Evolutionary conservation across 2,329 filamentous ascomycete species (phyloP), one percentile per base, ranked within the genome.

Genomic region (Tolypocladium endophyticum): DNA sequence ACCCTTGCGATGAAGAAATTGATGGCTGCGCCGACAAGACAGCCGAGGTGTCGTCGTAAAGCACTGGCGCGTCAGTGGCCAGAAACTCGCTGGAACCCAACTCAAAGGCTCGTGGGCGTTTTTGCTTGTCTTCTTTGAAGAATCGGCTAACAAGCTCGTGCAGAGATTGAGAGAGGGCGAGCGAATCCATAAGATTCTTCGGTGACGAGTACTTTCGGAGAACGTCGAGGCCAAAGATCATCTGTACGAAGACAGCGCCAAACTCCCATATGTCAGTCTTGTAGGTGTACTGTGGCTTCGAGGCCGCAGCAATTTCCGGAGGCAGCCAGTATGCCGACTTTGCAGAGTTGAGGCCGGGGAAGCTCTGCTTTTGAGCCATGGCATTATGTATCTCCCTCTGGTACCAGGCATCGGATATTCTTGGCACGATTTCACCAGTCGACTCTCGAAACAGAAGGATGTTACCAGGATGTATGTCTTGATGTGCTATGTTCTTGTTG

Each of bases 221-320:
- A 8, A 91, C 83, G 64, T 91, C 85, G 39, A 91, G 79, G 2
- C 94, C 94, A 71, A 97, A 93, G 4, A 94, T 83, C 91, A 97
- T 97, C 71, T 99, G 93, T 45, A 96, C 74, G 66, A 97, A 89
- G 6, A 97, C 83, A 36, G 97, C 85, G 5, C 94, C 94, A 67
- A 99, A 86, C 65, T 97, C 90, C 94, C 94, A 99, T 11, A 97
- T 84, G 71, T 97, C 94, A 0, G 91, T 90, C 71, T 96, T 96
- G 67, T 83, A 82, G 1, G 82, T 86, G 74, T 87, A 79, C 71
- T 88, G 78, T 36, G 81, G 81, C 35, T 82, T 87, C 61, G 81
- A 83, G 1, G 79, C 81, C 55, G 77, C 81, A 36, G 83, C 82
- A 57, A 92, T 81, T 73, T 96, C 92, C 1, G 92, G 89, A 1